phyloP scores from a whole-genome alignment of 495 filamentous ascomycete species.

The Hypoxylon fragiforme region DNA sequence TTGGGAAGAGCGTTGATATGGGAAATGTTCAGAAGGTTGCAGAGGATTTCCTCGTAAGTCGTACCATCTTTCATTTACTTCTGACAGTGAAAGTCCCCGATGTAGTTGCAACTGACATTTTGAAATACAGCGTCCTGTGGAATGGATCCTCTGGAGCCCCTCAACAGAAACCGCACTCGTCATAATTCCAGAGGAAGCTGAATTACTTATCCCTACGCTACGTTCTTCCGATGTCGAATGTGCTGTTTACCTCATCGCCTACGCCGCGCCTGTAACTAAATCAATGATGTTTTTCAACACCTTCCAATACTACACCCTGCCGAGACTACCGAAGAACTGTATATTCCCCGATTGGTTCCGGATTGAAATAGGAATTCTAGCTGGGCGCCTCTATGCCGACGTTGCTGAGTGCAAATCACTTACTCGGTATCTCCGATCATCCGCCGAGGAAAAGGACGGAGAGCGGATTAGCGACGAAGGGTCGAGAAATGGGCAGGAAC shows the following conservation, averaged over 20 bases:
- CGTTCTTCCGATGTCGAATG: constrained; percentile 7
- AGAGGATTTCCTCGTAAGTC: constrained; percentile 41
- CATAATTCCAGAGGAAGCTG: constrained; percentile 60
- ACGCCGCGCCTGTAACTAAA: constrained; percentile 56
- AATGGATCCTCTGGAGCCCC: constrained; percentile 45
- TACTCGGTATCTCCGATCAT: background rate
- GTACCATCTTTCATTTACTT: background rate
- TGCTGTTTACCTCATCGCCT: constrained; percentile 48
- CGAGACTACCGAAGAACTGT: constrained; percentile 43
- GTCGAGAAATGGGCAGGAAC: background rate
- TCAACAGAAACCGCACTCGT: constrained; percentile 47
- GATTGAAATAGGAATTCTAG: constrained; percentile 59
- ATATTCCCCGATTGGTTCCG: constrained; percentile 48
- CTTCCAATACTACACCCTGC: constrained; percentile 52
- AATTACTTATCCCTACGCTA: constrained; percentile 49
- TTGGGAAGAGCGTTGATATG: constrained; percentile 30
- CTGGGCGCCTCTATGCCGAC: constrained; percentile 59
- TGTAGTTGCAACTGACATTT: too few species aligned
- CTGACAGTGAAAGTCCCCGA: too few species aligned
- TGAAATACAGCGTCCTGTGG: constrained; percentile 49
- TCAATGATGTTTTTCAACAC: constrained; percentile 58
- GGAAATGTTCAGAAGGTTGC: background rate
- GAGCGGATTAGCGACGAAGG: background rate
- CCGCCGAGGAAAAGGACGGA: constrained; percentile 2
- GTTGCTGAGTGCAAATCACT: constrained; percentile 40